A percentile compares a stretch with the other conserved stretches of the same genome.
These are phyloP conservation scores for Cyberlindnera sargentensis DNA, from an alignment of 805 yeast genomes.

Conservation along the genomic window DNA sequence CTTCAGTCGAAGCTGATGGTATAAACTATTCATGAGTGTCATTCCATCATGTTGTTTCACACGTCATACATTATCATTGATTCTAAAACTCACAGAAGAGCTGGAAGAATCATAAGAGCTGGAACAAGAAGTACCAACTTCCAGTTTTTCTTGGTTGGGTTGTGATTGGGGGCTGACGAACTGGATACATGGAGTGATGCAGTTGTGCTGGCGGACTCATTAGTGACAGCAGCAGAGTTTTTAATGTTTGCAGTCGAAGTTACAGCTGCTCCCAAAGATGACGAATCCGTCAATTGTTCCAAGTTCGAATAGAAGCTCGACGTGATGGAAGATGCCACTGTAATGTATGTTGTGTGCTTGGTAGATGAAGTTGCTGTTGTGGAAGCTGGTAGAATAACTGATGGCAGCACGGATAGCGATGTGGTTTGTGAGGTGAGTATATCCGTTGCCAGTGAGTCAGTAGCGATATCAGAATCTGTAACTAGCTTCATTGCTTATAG, in stretches of 20 bases:
- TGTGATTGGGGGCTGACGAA: neutral
- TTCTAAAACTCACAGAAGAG: neutral
- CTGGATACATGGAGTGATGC: neutral
- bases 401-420: conserved; percentile 2
- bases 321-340: conserved; percentile 3
- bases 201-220: neutral
- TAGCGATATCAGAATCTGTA: neutral
- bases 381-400: conserved; percentile 5
- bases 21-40: neutral
- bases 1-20: neutral
- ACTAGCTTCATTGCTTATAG: too few relatives aligned
- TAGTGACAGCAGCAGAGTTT: neutral
- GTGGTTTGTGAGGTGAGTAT: conserved; percentile 2
- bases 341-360: neutral
- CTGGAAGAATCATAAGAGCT: neutral
- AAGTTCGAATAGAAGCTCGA: conserved; percentile 18
- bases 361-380: neutral
- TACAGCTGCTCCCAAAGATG: neutral
- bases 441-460: conserved; percentile 9
- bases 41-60: neutral
- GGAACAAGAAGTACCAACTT: neutral
- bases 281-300: conserved; percentile 15
- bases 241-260: neutral
- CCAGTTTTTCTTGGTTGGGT: neutral
- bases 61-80: neutral